Evolutionary conservation across 768 basidiomycete species (phyloP), one percentile per base, ranked within the genome.

Genomic region (Leccinum variicolor): DNA sequence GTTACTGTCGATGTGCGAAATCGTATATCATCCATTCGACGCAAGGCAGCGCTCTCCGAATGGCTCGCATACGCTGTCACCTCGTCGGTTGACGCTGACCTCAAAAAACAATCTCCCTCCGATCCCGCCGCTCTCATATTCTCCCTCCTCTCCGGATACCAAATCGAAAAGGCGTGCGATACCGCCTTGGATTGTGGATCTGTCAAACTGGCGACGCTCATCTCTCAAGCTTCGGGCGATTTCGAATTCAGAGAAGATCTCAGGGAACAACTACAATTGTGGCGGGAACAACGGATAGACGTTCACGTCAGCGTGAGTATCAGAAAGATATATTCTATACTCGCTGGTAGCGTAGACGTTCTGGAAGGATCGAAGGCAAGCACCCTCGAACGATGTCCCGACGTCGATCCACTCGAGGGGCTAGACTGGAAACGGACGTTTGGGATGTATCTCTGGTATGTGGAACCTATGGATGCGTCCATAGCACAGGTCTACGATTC

Each of bases 371-470:
- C 77, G 51, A 78, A 74, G 59, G 81, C 81, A 3, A 76, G 77
- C 26, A 83, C 81, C 17, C 63, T 80, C 23, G 77, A 79, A 61
- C 82, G 81, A 48, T 79, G 79, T 66, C 69, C 76, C 13, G 85
- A 87, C 55, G 67, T 92, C 26, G 76, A 83, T 55, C 76, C 97
- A 5, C 77, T 84, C 17, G 76, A 85, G 53, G 89, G 84, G 0
- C 73, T 98, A 53, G 95, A 97, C 69, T 99, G 97, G 97, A 95
- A 94, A 70, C 84, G 94, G 19, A 87, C 87, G 1, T 91, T 98
- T 68, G 97, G 92, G 3, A 74, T 98, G 46, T 87, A 87, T 59
- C 75, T 98, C 31, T 99, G 97, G 97, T 98, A 87, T 69, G 85
- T 85, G 1, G 80, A 86, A 45, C 79, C 84, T 3, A 78, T 92